Percentiles rank a stretch among this genome's conserved stretches.
phyloP scores from a whole-genome alignment of 495 filamentous ascomycete species.

The Pseudevernia furfuracea region DNA sequence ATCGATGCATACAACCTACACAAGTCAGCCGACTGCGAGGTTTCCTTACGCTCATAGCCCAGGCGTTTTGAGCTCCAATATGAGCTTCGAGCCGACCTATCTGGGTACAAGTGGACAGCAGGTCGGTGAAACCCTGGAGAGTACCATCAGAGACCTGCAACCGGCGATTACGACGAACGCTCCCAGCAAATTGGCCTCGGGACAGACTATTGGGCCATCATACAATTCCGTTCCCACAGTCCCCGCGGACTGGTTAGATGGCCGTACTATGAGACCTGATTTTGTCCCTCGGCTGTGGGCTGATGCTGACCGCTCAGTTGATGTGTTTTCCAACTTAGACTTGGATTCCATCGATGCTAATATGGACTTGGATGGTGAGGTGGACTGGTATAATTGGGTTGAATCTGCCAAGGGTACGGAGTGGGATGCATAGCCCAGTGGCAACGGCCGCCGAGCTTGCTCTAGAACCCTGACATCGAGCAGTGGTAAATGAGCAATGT shows the following conservation, averaged over 20 bases:
- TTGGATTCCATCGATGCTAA: slow-evolving; percentile 4
- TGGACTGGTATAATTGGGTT: slow-evolving; percentile 10
- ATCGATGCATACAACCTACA: neutral
- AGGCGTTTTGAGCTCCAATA: neutral
- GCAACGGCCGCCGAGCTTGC: slow-evolving; percentile 1
- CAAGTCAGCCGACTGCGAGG: neutral
- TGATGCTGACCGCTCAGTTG: slow-evolving; percentile 2
- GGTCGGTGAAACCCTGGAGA: neutral
- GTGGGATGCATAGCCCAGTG: neutral
- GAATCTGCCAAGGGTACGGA: slow-evolving; percentile 7
- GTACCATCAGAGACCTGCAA: slow-evolving; percentile 1
- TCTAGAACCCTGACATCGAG: neutral
- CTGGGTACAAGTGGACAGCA: slow-evolving; percentile 2
- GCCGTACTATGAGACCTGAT: slow-evolving; percentile 1
- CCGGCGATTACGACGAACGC: neutral
- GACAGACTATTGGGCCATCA: slow-evolving; percentile 5
- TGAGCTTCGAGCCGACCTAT: neutral
- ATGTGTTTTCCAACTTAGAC: neutral
- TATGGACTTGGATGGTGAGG: slow-evolving; percentile 11
- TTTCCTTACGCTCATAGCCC: neutral
- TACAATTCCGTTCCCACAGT: neutral
- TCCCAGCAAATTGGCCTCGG: neutral
- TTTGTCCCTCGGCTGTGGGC: slow-evolving; percentile 1
- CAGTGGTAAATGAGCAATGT: slow-evolving; percentile 2
- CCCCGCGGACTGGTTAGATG: slow-evolving; percentile 3